Evolutionary conservation across 495 filamentous ascomycete genomes (phyloP), one percentile per base, ranked within the genome.

Genomic region (Daldinia loculata): DNA sequence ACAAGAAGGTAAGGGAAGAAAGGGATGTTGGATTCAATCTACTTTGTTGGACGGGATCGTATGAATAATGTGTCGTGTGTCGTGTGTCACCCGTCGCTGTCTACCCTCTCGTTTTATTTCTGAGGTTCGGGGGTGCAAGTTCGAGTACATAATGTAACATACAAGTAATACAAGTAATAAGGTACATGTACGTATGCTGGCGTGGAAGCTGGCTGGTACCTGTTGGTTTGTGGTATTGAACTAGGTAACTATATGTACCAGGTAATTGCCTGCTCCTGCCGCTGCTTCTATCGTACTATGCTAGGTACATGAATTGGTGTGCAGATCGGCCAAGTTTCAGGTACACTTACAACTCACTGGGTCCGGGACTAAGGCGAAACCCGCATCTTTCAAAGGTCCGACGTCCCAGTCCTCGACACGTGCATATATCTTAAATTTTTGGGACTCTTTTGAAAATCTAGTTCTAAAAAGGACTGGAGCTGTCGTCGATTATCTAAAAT

Each of bases 291-390:
- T 34, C 6, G 29, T 30, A 30, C 29, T 30, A 30, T 30, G 6
- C 29, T 30, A 29, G 2, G 27, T 29, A 30, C 29, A 30, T 30
- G 63, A 71, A 71, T 72, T 72, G 64, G 69, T 64, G 64, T 65
- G 70, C 70, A 72, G 70, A 73, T 72, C 70, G 61, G 39, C 65
- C 22, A 41, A 69, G 70, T 72, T 69, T 73, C 66, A 73, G 70
- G 70, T 73, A 73, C 70, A 69, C 61, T 48, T 39, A 63, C 69
- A 55, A 60, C 56, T 38, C 30, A 57, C 22, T 30, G 56, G 56
- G 38, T 39, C 56, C 17, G 34, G 60, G 53, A 67, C 26, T 26
- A 59, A 66, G 56, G 57, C 32, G 56, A 57, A 66, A 62, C 70
- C 66, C 70, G 57, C 69, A 63, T 51, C 62, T 62, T 52, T 61